Percentiles rank a stretch among this genome's conserved stretches.
Evolutionary conservation across 169 alveolate species (phyloP).

Genomic region (Perkinsus marinus): DNA sequence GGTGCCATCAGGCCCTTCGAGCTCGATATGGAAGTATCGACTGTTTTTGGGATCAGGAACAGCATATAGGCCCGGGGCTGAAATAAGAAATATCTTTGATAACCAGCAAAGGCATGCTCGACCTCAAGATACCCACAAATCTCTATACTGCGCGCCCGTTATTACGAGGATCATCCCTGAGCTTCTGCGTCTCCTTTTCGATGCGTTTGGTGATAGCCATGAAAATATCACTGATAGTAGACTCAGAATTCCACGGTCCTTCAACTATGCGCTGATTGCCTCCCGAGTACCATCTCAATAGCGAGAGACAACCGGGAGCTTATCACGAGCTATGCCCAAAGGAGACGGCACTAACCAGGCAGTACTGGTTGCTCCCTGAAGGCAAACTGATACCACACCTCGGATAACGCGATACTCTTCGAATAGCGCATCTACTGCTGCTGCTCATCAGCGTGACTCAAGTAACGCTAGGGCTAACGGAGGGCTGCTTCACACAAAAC

Average conservation of each 20-base stretch:
- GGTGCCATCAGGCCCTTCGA: conserved; percentile 91
- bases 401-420: no score
- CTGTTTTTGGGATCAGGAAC: conserved; percentile 79
- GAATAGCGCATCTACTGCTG: not conserved
- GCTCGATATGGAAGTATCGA: conserved; percentile 82
- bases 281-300: not conserved
- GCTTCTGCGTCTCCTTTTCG: conserved; percentile 37
- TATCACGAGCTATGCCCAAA: no score
- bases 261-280: not conserved
- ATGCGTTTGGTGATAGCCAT: conserved; percentile 34
- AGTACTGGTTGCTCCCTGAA: no score
- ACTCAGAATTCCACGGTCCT: not conserved
- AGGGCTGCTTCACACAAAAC: not conserved
- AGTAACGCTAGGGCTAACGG: not conserved
- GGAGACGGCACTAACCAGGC: no score
- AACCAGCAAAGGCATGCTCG: no score
- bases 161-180: conserved; percentile 36
- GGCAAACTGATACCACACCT: no score
- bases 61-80: conserved; percentile 86
- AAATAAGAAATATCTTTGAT: not conserved
- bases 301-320: not conserved
- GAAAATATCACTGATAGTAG: not conserved
- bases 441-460: not conserved
- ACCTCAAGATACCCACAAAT: no score
- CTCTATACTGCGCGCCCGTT: no score